Conservation (phyloP, 306 rosid species). For the Crotalaria pallida region DNA sequence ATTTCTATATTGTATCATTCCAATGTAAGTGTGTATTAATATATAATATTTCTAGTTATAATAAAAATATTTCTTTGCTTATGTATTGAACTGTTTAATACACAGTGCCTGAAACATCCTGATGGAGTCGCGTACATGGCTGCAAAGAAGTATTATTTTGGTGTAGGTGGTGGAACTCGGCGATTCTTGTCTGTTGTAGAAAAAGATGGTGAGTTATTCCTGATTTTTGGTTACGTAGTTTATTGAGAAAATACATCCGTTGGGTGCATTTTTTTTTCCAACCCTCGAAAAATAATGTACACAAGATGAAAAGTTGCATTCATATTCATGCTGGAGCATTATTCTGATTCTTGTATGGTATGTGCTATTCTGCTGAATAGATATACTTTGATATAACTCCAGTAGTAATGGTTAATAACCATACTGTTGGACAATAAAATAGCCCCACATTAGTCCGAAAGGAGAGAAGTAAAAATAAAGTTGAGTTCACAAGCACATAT, state of each 20-base stretch:
- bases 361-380: not conserved
- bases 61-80: constrained; percentile 11
- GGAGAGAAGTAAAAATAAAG: too few relatives aligned
- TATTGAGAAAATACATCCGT: not conserved
- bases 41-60: constrained; percentile 3
- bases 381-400: too few relatives aligned
- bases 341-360: not conserved
- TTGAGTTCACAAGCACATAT: too few relatives aligned
- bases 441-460: too few relatives aligned
- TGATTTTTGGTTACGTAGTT: not conserved
- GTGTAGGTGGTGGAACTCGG: constrained; percentile 90
- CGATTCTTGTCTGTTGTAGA: constrained; percentile 69
- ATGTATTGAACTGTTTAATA: constrained; percentile 2
- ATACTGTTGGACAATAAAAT: too few relatives aligned
- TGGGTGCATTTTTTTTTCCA: not conserved
- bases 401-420: not conserved
- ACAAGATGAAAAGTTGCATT: not conserved
- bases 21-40: not conserved
- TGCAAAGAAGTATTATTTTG: constrained; percentile 93
- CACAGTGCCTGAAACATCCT: constrained; percentile 54
- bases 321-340: not conserved
- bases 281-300: not conserved
- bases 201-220: constrained; percentile 63
- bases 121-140: constrained; percentile 75
- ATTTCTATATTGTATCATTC: not conserved